These are phyloP conservation scores for Nitzschia sp. DNA, from an alignment of 108 stramenopile species.

Conservation along the genomic window DNA sequence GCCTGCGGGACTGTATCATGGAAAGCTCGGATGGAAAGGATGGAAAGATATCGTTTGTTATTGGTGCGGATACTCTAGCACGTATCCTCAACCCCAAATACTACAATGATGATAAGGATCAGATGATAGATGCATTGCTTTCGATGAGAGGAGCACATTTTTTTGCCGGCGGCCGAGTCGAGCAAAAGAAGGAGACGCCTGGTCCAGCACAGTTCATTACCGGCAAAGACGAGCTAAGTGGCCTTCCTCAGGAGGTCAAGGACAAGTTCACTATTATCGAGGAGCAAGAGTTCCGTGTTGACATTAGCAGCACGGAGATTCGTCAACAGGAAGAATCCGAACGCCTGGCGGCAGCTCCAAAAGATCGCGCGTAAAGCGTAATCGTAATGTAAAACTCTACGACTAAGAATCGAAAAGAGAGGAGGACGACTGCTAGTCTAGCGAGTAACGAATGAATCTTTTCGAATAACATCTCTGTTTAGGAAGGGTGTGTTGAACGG, in stretches of 20 bases:
- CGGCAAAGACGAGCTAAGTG: constrained; percentile 59
- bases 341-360: neutral
- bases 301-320: constrained; percentile 77
- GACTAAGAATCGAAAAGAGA: too few relatives aligned
- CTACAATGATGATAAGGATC: constrained; percentile 58
- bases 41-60: constrained; percentile 60
- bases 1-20: constrained; percentile 41
- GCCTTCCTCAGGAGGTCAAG: constrained; percentile 56
- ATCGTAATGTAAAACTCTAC: too few relatives aligned
- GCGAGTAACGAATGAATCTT: too few relatives aligned
- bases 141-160: constrained; percentile 76
- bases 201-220: constrained; percentile 52
- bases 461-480: too few relatives aligned
- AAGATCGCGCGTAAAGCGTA: neutral
- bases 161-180: constrained; percentile 79
- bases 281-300: constrained; percentile 77
- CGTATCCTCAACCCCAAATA: constrained; percentile 90
- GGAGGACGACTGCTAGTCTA: too few relatives aligned
- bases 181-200: constrained; percentile 31
- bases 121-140: constrained; percentile 56
- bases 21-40: neutral
- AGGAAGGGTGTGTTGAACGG: too few relatives aligned
- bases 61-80: constrained; percentile 89
- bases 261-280: constrained; percentile 68
- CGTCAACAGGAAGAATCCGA: constrained; percentile 25